Base-by-base conservation (phyloP, 2,329 filamentous ascomycete species). In the Alternaria atra region DNA sequence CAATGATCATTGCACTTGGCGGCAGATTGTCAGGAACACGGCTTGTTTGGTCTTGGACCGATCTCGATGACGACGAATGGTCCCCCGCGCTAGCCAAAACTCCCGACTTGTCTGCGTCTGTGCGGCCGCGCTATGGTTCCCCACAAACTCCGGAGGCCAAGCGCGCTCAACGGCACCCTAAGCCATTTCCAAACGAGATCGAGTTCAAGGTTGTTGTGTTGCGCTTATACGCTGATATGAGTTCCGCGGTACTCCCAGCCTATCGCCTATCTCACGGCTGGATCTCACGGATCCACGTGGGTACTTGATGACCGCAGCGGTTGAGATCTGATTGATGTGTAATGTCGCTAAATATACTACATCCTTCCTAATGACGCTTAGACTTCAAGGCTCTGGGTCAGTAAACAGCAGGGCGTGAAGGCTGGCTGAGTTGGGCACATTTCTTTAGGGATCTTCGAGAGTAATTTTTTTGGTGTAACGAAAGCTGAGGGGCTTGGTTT, bases 111-210 rank as follows among this genome's bases (percentile, higher is more conserved):
- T 12, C 17, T 35, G 43, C 43, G 42, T 46, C 50, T 48, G 48
- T 56, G 56, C 53, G 6, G 30, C 2, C 27, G 56, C 66, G 61
- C 63, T 66, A 73, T 76, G 74, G 73, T 73, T 76, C 73, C 73
- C 73, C 74, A 71, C 70, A 59, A 69, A 68, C 58, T 72, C 73
- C 67, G 67, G 62, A 62, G 35, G 66, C 65, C 63, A 73, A 71
- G 69, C 51, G 52, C 52, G 37, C 57, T 56, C 50, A 55, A 61
- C 53, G 57, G 47, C 55, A 47, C 35, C 42, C 67, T 68, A 68
- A 52, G 30, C 53, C 46, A 53, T 39, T 7, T 32, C 39, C 17
- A 17, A 55, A 44, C 42, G 32, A 30, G 51, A 37, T 52, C 25
- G 47, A 40, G 44, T n/a, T 50, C 47, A 59, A 65, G 58, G 56